Conservation (phyloP, 176 grass and related monocot species). For the Aegilops sharonensis region DNA sequence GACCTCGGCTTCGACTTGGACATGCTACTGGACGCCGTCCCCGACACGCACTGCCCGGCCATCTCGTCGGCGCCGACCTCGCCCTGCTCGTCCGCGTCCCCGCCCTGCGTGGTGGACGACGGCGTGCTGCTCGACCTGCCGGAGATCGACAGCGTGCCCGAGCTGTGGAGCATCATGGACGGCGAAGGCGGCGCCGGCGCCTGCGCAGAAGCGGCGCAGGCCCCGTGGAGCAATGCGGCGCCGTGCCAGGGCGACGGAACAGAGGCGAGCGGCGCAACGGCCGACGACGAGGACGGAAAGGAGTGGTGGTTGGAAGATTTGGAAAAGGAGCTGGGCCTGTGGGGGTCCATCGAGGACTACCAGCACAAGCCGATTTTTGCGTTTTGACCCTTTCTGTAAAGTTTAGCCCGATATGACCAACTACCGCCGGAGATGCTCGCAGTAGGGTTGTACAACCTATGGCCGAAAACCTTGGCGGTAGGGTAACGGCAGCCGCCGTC, state of each 20-base stretch:
- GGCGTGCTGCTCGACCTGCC: constrained; percentile 29
- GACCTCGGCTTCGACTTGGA: constrained; percentile 36
- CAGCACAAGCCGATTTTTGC: not conserved
- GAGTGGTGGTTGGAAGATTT: constrained; percentile 66
- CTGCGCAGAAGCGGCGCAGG: not conserved
- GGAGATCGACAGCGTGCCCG: constrained; percentile 47
- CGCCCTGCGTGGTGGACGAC: constrained; percentile 8
- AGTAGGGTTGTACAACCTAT: no score
- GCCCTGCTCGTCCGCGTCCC: constrained; percentile 63
- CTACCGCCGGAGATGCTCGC: not conserved
- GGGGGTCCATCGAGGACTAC: constrained; percentile 52
- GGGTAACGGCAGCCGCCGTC: no score
- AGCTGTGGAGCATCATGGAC: constrained; percentile 66
- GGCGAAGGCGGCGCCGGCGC: not conserved
- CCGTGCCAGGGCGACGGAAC: constrained; percentile 12
- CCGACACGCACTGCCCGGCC: not conserved
- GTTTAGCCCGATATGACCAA: no score
- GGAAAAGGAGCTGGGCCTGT: constrained; percentile 70
- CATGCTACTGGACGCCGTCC: constrained; percentile 29
- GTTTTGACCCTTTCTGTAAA: no score
- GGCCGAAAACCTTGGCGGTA: no score
- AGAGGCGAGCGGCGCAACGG: not conserved
- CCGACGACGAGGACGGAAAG: constrained; percentile 41
- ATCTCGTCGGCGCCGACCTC: constrained; percentile 28
- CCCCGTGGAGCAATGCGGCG: constrained; percentile 22